Evolutionary conservation across 257 asterid species (phyloP).

Genomic region (Salvia hispanica): DNA sequence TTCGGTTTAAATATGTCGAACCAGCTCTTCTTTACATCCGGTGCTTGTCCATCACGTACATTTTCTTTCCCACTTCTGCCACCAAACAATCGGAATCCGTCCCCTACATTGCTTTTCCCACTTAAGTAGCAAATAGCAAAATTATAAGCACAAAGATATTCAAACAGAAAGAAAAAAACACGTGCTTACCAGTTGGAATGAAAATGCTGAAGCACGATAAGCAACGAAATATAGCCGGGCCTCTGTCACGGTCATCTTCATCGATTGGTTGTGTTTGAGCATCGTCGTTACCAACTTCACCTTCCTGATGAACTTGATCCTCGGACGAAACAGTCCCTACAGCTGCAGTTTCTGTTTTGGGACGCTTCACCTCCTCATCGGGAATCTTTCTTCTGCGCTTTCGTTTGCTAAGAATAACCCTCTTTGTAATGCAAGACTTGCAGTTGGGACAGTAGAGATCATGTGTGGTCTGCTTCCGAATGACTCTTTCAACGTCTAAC

Average conservation of each 20-base stretch:
- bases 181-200: conserved; percentile 62
- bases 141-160: conserved; percentile 10
- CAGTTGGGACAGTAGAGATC: conserved; percentile 91
- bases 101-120: conserved; percentile 39
- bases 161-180: conserved; percentile 18
- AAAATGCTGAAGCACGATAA: conserved; percentile 89
- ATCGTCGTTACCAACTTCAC: conserved; percentile 34
- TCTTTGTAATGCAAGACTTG: conserved; percentile 83
- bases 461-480: conserved; percentile 71
- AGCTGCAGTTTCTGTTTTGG: conserved; percentile 39
- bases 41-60: conserved; percentile 40
- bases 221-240: conserved; percentile 80
- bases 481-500: conserved; percentile 62
- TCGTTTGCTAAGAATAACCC: conserved; percentile 84
- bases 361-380: conserved; percentile 51
- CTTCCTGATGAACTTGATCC: conserved; percentile 32
- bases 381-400: conserved; percentile 55
- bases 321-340: conserved; percentile 29
- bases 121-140: conserved; percentile 10
- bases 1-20: conserved; percentile 52
- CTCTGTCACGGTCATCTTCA: conserved; percentile 44
- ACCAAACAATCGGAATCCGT: conserved; percentile 58
- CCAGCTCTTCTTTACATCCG: conserved; percentile 53
- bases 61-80: conserved; percentile 41
- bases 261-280: conserved; percentile 35